phyloP scores from a whole-genome alignment of 352 stramenopile genomes.

The Globisporangium nodosum region DNA sequence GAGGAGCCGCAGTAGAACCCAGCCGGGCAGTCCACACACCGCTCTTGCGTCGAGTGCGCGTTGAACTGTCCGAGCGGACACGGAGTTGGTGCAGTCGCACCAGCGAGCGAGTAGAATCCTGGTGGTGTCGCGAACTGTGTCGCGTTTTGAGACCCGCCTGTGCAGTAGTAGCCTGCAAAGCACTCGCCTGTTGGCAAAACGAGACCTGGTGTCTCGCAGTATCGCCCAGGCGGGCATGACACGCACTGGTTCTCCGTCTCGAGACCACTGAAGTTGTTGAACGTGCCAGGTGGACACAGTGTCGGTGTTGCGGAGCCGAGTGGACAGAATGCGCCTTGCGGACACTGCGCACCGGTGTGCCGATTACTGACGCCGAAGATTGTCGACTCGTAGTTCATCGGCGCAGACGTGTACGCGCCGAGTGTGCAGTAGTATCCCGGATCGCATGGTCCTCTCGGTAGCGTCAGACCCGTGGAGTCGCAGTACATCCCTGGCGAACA shows the following conservation, averaged over 20 bases:
- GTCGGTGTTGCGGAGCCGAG: slow-evolving; percentile 50
- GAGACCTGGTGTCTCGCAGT: slow-evolving; percentile 68
- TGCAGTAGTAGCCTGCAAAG: slow-evolving; percentile 79
- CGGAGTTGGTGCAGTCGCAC: slow-evolving; percentile 30
- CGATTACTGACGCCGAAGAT: slow-evolving; percentile 60
- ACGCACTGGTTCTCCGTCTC: slow-evolving; percentile 69
- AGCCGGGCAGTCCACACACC: slow-evolving; percentile 60
- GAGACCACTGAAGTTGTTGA: slow-evolving; percentile 69
- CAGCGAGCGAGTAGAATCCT: slow-evolving; percentile 49
- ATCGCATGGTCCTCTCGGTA: slow-evolving; percentile 72
- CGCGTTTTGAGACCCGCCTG: slow-evolving; percentile 35
- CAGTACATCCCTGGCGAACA: slow-evolving; percentile 92
- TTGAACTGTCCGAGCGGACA: slow-evolving; percentile 67
- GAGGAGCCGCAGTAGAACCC: slow-evolving; percentile 66
- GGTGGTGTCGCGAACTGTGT: slow-evolving; percentile 49
- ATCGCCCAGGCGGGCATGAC: slow-evolving; percentile 66
- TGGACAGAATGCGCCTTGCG: slow-evolving; percentile 62
- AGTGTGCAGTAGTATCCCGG: slow-evolving; percentile 89
- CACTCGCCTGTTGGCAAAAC: slow-evolving; percentile 65
- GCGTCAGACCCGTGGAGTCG: slow-evolving; percentile 75
- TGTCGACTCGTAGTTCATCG: slow-evolving; percentile 70
- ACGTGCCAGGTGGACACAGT: slow-evolving; percentile 71
- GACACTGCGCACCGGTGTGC: slow-evolving; percentile 64
- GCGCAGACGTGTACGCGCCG: slow-evolving; percentile 87
- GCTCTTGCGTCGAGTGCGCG: slow-evolving; percentile 35